Base-by-base conservation (phyloP, 768 basidiomycete genomes). In the Russula abietina region DNA sequence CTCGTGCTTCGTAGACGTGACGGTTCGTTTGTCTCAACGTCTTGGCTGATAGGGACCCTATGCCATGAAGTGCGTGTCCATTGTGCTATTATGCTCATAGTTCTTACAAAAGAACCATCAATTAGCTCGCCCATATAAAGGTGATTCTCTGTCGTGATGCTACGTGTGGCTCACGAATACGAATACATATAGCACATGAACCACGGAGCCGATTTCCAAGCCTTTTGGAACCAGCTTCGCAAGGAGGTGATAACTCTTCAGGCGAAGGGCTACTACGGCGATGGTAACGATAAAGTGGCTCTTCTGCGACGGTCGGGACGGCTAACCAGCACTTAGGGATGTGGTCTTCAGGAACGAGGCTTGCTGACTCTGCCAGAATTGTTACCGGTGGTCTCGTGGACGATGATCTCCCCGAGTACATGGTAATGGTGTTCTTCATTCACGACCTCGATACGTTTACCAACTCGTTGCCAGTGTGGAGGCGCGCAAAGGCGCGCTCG, bases 71-170 rank as follows among this genome's bases (percentile, higher is more conserved):
- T 93, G 68, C 57, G 75, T 93, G 68, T 56, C 74, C 71, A 57
- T 50, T n/a, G 26, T 38, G 32, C 48, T 41, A 19, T 28, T 48
- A 2, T 51, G 12, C 4, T n/a, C 46, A 12, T 16, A 32, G 2
- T 12, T 14, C 57, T 19, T 46, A 26, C 2, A 22, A 26, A 50
- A 8, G 43, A 51, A 41, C 24, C 32, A n/a, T 19, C 57, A 16
- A 38, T 16, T 69, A 93, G 91, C 76, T 93, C 38, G 90, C 91
- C 4, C 91, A 93, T 70, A 90, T 89, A 67, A 87, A 89, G 81
- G 90, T 50, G 39, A 10, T 12, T 38, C 51, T 43, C 26, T 51
- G 14, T 32, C 22, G 39, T 49, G 19, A 46, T 51, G 14, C 19
- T 53, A 57, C 19, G 45, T 22, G 6, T 53, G 8, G 4, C 49